Base-by-base conservation (phyloP, 257 asterid species). In the Paraleonurus japonicus region DNA sequence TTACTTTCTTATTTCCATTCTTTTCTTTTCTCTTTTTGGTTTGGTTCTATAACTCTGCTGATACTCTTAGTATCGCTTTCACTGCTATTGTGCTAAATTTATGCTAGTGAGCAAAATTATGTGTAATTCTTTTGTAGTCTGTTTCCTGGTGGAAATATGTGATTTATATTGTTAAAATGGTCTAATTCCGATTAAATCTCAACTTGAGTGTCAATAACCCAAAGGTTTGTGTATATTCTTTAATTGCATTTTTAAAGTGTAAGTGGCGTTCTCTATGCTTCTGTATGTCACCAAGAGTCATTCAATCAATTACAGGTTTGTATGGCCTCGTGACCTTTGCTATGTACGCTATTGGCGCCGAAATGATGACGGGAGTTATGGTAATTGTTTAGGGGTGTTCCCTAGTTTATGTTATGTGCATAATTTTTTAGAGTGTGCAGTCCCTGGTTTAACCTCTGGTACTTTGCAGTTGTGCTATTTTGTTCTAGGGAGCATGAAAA, bases 301-400 rank as follows among this genome's bases (percentile, higher is more conserved):
- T 59, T 70, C 33, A 32, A 71, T 66, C 58, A 61, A 62, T 72
- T 79, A 45, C 86, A 93, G 98, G 88, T 72, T 93, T 72, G 86
- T 90, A 30, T 93, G 98, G 98, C 97, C 98, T 50, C 97, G 98
- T 71, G 98, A 93, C 74, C 90, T 93, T 72, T 93, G 98, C 84
- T 93, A 93, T 79, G 95, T 93, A 63, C 96, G 98, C 63, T 93
- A 93, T 65, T 93, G 98, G 98, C 98, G 97, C 69, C 88, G 98
- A 63, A 93, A 90, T 82, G 98, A 93, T 85, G 98, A 93, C 71
- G 98, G 98, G 19, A 93, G 98, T 80, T 93, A 93, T 80, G 98
- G 98, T 93, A 86, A 82, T 51, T 61, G 19, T 60, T 61, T 57
- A 71, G 45, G 66, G 69, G 76, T 65, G 57, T 76, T 27, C 67